Evolutionary conservation across 2,329 filamentous ascomycete genomes (phyloP).

Genomic region (Dothistroma septosporum): DNA sequence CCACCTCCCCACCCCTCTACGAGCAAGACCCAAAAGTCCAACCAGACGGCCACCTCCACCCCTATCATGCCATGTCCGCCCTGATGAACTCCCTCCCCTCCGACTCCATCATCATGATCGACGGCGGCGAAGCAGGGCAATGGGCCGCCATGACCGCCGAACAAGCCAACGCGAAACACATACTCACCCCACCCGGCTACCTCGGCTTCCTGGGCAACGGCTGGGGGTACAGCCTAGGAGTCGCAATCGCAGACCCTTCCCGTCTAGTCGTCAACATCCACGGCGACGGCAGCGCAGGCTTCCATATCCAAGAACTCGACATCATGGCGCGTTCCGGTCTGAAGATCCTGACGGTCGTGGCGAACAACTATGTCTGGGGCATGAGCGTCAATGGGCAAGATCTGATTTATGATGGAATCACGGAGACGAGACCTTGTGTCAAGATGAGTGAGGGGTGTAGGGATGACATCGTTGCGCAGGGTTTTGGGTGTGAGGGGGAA

Average conservation of each 20-base stretch:
- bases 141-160: slow-evolving; percentile 37
- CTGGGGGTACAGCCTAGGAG: slow-evolving; percentile 45
- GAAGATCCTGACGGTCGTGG: slow-evolving; percentile 42
- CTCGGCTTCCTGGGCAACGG: slow-evolving; percentile 47
- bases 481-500: slow-evolving; percentile 35
- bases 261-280: slow-evolving; percentile 43
- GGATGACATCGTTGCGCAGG: slow-evolving; percentile 43
- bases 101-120: slow-evolving; percentile 39
- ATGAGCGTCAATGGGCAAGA: slow-evolving; percentile 46
- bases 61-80: slow-evolving; percentile 41
- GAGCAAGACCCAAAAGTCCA: slow-evolving; percentile 21
- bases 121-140: slow-evolving; percentile 40
- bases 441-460: slow-evolving; percentile 30
- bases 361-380: slow-evolving; percentile 46
- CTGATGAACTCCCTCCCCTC: slow-evolving; percentile 37
- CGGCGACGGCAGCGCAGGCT: slow-evolving; percentile 45
- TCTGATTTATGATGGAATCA: slow-evolving; percentile 39
- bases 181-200: slow-evolving; percentile 35
- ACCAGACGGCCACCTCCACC: slow-evolving; percentile 38
- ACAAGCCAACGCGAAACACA: slow-evolving; percentile 25
- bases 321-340: slow-evolving; percentile 42
- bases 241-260: slow-evolving; percentile 40
- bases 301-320: slow-evolving; percentile 46
- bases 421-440: slow-evolving; percentile 33
- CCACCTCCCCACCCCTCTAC: slow-evolving; percentile 25